Evolutionary conservation across 768 basidiomycete genomes (phyloP).

Genomic region (Termitomyces bulborhizus): DNA sequence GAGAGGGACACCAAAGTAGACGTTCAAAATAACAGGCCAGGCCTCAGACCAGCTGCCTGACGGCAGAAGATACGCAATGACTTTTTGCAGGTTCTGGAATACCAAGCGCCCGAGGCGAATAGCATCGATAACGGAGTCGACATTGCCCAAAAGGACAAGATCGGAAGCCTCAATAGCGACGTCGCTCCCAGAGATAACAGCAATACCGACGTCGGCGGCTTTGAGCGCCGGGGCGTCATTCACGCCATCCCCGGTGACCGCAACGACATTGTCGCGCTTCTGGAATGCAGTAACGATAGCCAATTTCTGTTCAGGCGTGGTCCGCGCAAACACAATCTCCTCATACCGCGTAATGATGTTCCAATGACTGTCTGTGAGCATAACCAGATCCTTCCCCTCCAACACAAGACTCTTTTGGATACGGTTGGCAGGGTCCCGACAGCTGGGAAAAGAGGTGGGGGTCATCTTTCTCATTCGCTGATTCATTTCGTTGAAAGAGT

Average conservation of each 20-base stretch:
- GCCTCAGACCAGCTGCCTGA: background rate
- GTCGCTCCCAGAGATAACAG: background rate
- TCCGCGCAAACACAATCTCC: slow-evolving; percentile 48
- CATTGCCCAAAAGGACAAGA: background rate
- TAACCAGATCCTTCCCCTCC: slow-evolving; percentile 35
- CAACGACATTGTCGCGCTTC: background rate
- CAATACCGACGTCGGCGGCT: background rate
- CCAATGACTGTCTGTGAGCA: slow-evolving; percentile 30
- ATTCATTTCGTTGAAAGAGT: slow-evolving; percentile 1
- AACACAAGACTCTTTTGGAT: slow-evolving; percentile 30
- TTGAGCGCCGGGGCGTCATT: background rate
- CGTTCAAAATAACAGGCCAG: background rate
- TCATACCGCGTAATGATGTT: slow-evolving; percentile 29
- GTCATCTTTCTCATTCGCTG: background rate
- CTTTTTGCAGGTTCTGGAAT: background rate
- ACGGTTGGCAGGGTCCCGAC: slow-evolving; percentile 21
- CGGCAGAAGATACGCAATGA: background rate
- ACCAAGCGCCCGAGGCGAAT: background rate
- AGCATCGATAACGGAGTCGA: background rate
- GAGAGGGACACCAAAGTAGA: background rate
- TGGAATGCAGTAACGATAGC: background rate
- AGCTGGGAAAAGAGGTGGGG: background rate
- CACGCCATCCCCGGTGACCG: background rate
- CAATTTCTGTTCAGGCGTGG: slow-evolving; percentile 48
- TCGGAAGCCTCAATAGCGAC: background rate